Conservation (phyloP, 2,329 filamentous ascomycete species). For the Neurospora crassa region DNA sequence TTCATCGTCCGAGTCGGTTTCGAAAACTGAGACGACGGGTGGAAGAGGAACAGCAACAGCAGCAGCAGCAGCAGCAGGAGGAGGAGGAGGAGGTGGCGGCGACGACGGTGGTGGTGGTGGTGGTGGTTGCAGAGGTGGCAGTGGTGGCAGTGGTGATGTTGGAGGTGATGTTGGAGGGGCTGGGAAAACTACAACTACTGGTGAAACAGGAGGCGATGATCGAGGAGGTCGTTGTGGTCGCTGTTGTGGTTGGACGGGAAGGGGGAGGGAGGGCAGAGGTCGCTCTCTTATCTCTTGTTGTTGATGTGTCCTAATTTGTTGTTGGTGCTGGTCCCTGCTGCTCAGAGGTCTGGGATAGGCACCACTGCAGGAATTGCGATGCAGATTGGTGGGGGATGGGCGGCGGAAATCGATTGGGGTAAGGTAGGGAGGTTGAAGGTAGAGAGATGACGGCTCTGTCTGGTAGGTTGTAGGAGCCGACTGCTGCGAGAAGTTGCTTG, state of each 20-base stretch:
- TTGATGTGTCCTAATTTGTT: background rate
- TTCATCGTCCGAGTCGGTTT: slow-evolving; percentile 35
- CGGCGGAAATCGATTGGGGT: background rate
- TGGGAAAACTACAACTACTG: background rate
- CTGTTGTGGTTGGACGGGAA: background rate
- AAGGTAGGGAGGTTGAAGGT: background rate
- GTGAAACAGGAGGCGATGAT: background rate
- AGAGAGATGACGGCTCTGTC: background rate
- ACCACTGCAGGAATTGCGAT: slow-evolving; percentile 14
- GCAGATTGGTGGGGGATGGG: slow-evolving; percentile 9
- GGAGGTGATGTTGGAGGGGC: background rate
- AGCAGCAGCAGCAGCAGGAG: background rate
- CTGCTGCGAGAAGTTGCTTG: background rate
- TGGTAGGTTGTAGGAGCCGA: background rate
- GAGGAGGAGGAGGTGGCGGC: background rate
- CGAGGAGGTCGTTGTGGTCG: background rate
- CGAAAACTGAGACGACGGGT: slow-evolving; percentile 23
- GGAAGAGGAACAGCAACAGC: background rate
- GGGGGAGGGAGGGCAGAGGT: background rate
- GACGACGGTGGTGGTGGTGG: background rate
- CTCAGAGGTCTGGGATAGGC: slow-evolving; percentile 11
- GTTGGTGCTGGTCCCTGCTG: slow-evolving; percentile 10
- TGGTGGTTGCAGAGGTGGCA: background rate
- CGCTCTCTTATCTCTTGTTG: background rate
- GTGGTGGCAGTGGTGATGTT: background rate